Conservation (phyloP, 2,329 filamentous ascomycete species). For the Neoscytalidium dimidiatum region DNA sequence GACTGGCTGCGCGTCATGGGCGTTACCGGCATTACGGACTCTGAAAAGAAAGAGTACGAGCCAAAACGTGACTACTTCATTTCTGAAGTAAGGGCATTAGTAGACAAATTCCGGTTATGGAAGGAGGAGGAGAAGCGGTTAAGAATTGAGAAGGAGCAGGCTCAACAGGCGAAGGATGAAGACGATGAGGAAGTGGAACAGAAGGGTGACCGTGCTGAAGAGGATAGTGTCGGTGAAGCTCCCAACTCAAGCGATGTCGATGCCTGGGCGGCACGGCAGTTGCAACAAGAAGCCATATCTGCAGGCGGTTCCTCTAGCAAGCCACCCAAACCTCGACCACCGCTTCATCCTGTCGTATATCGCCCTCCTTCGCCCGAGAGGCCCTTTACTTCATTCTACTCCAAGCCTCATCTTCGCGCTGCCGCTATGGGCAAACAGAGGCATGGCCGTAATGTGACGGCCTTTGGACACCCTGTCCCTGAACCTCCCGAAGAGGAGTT, state of each 20-base stretch:
- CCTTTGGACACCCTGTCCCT: conserved; percentile 81
- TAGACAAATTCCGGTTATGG: conserved; percentile 88
- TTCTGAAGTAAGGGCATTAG: conserved; percentile 74
- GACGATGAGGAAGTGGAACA: conserved; percentile 47
- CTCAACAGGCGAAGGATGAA: conserved; percentile 51
- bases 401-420: conserved; percentile 76
- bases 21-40: conserved; percentile 80
- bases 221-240: conserved; percentile 29
- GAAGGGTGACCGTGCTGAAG: conserved; percentile 33
- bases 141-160: conserved; percentile 73
- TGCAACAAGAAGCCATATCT: conserved; percentile 64
- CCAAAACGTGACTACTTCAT: conserved; percentile 84
- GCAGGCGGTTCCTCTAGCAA: conserved; percentile 10
- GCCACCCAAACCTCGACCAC: conserved; percentile 11
- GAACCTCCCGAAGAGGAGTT: conserved; percentile 74
- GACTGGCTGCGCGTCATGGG: conserved; percentile 95
- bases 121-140: conserved; percentile 85
- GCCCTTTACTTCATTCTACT: conserved; percentile 85
- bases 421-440: conserved; percentile 73
- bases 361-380: conserved; percentile 43
- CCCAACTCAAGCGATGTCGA: conserved; percentile 70
- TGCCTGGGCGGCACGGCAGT: conserved; percentile 70
- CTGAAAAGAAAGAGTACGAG: conserved; percentile 83
- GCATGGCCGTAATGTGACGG: conserved; percentile 69
- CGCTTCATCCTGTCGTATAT: conserved; percentile 22